These are phyloP conservation scores for Fragilariopsis cylindrus DNA, from an alignment of 108 stramenopile genomes.

Conservation along the genomic window DNA sequence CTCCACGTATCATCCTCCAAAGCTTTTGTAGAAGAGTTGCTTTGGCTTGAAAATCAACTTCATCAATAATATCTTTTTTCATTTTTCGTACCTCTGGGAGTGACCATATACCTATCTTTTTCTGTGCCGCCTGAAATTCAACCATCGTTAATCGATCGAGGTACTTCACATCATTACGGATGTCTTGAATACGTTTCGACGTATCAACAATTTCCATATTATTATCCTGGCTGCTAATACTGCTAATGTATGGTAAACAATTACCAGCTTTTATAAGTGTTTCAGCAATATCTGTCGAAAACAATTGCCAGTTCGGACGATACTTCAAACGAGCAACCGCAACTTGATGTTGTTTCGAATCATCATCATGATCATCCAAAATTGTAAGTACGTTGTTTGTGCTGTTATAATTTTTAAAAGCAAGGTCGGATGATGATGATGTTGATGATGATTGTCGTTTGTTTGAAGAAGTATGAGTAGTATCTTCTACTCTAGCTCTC, in stretches of 20 bases:
- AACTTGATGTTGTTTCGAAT: slow-evolving; percentile 16
- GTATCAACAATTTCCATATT: slow-evolving; percentile 36
- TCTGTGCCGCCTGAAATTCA: slow-evolving; percentile 62
- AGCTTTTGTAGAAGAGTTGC: slow-evolving; percentile 43
- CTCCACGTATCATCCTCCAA: slow-evolving; percentile 39
- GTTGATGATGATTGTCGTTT: slow-evolving; percentile 18
- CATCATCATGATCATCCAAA: neutral
- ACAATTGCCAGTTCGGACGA: slow-evolving; percentile 37
- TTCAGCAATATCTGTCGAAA: slow-evolving; percentile 44
- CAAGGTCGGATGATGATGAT: neutral
- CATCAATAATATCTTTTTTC: slow-evolving; percentile 50
- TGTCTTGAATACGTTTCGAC: slow-evolving; percentile 53
- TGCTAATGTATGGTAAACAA: neutral
- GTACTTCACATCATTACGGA: slow-evolving; percentile 62
- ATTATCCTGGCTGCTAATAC: neutral
- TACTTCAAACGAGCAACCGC: slow-evolving; percentile 64
- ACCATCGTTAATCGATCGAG: slow-evolving; percentile 52
- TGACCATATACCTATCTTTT: slow-evolving; percentile 68
- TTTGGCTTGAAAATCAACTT: slow-evolving; percentile 57
- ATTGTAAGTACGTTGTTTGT: neutral
- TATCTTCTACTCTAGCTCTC: neutral
- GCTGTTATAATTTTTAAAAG: neutral
- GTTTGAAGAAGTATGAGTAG: neutral
- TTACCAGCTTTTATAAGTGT: slow-evolving; percentile 31
- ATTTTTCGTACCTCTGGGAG: slow-evolving; percentile 40